Conservation (phyloP, 1,139 yeast genomes). For the Diutina catenulata region DNA sequence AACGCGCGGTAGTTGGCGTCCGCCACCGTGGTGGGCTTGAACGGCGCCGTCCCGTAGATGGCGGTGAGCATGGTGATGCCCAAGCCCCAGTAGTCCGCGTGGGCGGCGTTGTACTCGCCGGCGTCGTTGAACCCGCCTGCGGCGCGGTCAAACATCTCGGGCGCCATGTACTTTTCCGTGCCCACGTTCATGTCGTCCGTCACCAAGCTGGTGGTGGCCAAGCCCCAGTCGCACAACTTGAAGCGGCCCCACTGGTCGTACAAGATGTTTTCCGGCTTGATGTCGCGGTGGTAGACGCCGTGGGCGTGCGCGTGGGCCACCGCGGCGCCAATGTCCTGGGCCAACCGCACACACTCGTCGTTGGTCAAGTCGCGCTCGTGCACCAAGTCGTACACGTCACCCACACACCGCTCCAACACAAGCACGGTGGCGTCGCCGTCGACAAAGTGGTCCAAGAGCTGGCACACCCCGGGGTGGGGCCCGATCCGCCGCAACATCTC, state of each 20-base stretch:
- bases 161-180: constrained; percentile 49
- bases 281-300: constrained; percentile 40
- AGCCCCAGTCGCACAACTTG: constrained; percentile 49
- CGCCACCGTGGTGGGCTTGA: constrained; percentile 16
- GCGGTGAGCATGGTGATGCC: constrained; percentile 34
- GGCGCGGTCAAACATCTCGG: constrained; percentile 26
- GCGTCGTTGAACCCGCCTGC: neutral
- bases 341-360: constrained; percentile 12
- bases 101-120: constrained; percentile 19
- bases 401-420: constrained; percentile 40
- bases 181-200: constrained; percentile 40
- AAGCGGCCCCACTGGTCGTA: constrained; percentile 26
- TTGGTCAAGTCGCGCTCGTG: constrained; percentile 14
- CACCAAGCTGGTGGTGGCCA: constrained; percentile 26
- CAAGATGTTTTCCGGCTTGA: constrained; percentile 44
- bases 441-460: constrained; percentile 31
- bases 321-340: constrained; percentile 29
- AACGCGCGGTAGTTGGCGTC: constrained; percentile 25
- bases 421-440: constrained; percentile 28
- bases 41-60: constrained; percentile 37
- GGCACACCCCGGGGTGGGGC: constrained; percentile 28
- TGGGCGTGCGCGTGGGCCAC: constrained; percentile 28
- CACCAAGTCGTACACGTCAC: constrained; percentile 39
- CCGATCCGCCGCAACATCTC: constrained; percentile 25
- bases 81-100: constrained; percentile 31